Evolutionary conservation across 495 filamentous ascomycete species (phyloP).

Genomic region (Tuber indicum): DNA sequence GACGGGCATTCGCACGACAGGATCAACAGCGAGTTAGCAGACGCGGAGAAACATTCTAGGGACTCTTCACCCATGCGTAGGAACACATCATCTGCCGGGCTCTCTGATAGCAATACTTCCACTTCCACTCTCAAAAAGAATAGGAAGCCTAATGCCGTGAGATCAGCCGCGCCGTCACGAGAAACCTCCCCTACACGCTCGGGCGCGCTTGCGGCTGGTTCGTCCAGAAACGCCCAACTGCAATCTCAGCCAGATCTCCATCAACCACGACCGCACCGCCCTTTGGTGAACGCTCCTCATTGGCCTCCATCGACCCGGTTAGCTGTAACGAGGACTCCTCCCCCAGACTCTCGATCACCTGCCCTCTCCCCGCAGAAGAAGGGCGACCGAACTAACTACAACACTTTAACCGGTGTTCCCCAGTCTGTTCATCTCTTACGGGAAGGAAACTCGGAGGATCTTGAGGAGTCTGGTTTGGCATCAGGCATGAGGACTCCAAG

Average conservation of each 20-base stretch:
- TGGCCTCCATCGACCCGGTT: constrained; percentile 39
- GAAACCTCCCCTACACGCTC: constrained; percentile 40
- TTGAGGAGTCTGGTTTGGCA: constrained; percentile 50
- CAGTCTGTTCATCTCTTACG: constrained; percentile 42
- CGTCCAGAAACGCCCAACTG: constrained; percentile 35
- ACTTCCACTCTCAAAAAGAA: constrained; percentile 27
- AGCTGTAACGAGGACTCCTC: constrained; percentile 38
- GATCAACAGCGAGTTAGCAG: constrained; percentile 26
- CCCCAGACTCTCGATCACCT: constrained; percentile 39
- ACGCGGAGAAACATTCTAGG: constrained; percentile 32
- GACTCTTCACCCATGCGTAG: constrained; percentile 34
- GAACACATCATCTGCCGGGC: constrained; percentile 31
- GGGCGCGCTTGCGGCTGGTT: constrained; percentile 34
- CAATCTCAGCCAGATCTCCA: constrained; percentile 34
- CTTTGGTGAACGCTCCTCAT: constrained; percentile 37
- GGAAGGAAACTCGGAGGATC: constrained; percentile 43
- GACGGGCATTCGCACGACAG: constrained; percentile 25
- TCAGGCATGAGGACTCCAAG: constrained; percentile 62
- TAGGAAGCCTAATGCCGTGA: constrained; percentile 30
- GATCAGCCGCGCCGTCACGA: constrained; percentile 39
- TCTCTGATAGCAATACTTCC: constrained; percentile 28
- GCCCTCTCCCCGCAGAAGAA: constrained; percentile 41
- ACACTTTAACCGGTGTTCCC: constrained; percentile 48
- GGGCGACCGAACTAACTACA: constrained; percentile 47
- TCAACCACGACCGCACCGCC: constrained; percentile 36